Evolutionary conservation across 495 filamentous ascomycete species (phyloP), one percentile per base, ranked within the genome.

Genomic region (Lepidopterella palustris): DNA sequence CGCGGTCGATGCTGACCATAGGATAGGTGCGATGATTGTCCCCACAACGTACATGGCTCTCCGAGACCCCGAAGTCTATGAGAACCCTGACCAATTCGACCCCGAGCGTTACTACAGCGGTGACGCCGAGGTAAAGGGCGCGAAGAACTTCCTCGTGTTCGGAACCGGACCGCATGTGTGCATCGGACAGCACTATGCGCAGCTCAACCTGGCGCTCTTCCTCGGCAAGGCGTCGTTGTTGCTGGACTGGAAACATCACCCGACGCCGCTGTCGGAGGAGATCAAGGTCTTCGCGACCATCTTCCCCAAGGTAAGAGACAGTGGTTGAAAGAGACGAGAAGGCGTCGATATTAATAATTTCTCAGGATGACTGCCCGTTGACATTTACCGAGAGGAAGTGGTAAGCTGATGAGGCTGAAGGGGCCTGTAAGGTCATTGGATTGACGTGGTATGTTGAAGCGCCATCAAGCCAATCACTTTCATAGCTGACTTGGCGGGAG

Each of bases 241-340:
- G 64, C 78, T 97, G 67, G 85, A 97, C 73, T 98, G 93, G 93
- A 81, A 85, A 73, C 93, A 98, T 73, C 81, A 87, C 67, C 69
- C 86, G 11, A 98, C 93, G 20, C 80, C 84, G 0, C 56, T 76
- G 48, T 93, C 88, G 0, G 95, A 98, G 76, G 85, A 95, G 71
- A 97, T 98, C 73, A 92, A 96, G 80, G 92, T 97, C 57, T 98
- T 98, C 76, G 93, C 95, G 9, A 96, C 90, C 24, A 93, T 98
- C 59, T 98, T 98, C 81, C 93, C 93, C 51, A 86, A 87, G 86
- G 92, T 95, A 78, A 74, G 86, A 75, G 9, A 21, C n/a, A n/a
- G n/a, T n/a, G n/a, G n/a, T n/a, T n/a, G n/a, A n/a, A n/a, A n/a
- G n/a, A n/a, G n/a, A n/a, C n/a, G n/a, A n/a, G n/a, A n/a, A n/a